phyloP scores from a whole-genome alignment of 2,329 filamentous ascomycete species.

The Fusarium coffeatum region DNA sequence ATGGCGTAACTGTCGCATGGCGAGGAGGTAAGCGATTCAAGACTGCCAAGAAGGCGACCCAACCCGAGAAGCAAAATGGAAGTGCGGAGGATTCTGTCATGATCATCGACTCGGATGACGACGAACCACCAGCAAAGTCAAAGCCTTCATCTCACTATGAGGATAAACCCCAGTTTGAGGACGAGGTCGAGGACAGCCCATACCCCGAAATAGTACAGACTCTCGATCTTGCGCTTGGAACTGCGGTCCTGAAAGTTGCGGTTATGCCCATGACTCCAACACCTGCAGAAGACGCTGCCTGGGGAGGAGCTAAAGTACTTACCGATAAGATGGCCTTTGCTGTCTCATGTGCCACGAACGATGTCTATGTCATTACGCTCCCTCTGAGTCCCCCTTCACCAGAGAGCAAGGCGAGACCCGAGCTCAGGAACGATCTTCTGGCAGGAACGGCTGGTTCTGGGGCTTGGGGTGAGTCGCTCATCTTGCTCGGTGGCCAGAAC shows the following conservation, averaged over 20 bases:
- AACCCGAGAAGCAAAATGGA: constrained; percentile 64
- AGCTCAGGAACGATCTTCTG: constrained; percentile 63
- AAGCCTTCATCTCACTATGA: constrained; percentile 52
- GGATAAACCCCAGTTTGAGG: constrained; percentile 70
- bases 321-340: constrained; percentile 70
- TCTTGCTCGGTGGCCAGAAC: constrained; percentile 64
- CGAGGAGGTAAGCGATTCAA: constrained; percentile 72
- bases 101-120: constrained; percentile 73
- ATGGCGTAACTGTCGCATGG: constrained; percentile 71
- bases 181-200: constrained; percentile 60
- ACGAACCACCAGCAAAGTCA: constrained; percentile 56
- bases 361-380: constrained; percentile 68
- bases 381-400: constrained; percentile 72
- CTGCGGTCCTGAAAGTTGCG: constrained; percentile 66
- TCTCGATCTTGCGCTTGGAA: constrained; percentile 69
- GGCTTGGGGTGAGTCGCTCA: constrained; percentile 71
- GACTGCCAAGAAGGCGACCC: constrained; percentile 51
- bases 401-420: constrained; percentile 66
- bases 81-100: constrained; percentile 65
- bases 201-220: constrained; percentile 69
- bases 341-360: constrained; percentile 68
- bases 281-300: constrained; percentile 60
- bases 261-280: constrained; percentile 65
- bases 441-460: constrained; percentile 68
- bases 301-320: constrained; percentile 61